Evolutionary conservation across 192 early-diverging fungal species (phyloP).

Genomic region (Gaertneriomyces sp.): DNA sequence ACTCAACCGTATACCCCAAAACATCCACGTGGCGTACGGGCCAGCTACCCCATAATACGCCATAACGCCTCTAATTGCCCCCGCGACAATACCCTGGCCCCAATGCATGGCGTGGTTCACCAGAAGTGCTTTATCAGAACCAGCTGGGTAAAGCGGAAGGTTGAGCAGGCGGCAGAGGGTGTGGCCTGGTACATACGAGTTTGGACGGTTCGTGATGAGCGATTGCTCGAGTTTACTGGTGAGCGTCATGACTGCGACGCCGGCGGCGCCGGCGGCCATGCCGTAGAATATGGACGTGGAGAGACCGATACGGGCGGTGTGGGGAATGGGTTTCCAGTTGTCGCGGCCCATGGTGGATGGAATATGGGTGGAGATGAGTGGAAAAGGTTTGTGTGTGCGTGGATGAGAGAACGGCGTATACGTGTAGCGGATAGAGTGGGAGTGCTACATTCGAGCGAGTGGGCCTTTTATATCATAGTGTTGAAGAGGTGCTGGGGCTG

Average conservation of each 20-base stretch:
- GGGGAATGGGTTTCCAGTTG: neutral
- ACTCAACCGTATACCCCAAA: constrained; percentile 7
- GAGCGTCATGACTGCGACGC: constrained; percentile 11
- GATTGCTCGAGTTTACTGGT: constrained; percentile 13
- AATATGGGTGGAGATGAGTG: too few species aligned
- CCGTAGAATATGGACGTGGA: neutral
- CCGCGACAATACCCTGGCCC: constrained; percentile 9
- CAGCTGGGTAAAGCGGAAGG: neutral
- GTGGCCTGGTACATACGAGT: constrained; percentile 11
- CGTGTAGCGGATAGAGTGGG: too few species aligned
- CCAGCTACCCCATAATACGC: constrained; percentile 12
- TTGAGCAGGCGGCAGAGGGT: constrained; percentile 11
- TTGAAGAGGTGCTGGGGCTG: too few species aligned
- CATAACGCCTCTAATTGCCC: constrained; percentile 10
- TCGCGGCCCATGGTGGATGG: too few species aligned
- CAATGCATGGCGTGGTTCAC: constrained; percentile 18
- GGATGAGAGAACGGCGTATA: too few species aligned
- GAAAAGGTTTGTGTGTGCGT: too few species aligned
- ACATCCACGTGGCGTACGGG: constrained; percentile 4
- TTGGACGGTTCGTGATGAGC: constrained; percentile 8
- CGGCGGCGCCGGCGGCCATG: constrained; percentile 8
- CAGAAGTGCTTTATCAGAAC: neutral
- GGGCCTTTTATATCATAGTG: too few species aligned
- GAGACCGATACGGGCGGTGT: neutral
- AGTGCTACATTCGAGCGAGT: too few species aligned